A percentile compares a stretch with the other conserved stretches of the same genome.
Conservation (phyloP, 1,284 basidiomycete genomes). For the Xerocomus cyaneibrunnescens region DNA sequence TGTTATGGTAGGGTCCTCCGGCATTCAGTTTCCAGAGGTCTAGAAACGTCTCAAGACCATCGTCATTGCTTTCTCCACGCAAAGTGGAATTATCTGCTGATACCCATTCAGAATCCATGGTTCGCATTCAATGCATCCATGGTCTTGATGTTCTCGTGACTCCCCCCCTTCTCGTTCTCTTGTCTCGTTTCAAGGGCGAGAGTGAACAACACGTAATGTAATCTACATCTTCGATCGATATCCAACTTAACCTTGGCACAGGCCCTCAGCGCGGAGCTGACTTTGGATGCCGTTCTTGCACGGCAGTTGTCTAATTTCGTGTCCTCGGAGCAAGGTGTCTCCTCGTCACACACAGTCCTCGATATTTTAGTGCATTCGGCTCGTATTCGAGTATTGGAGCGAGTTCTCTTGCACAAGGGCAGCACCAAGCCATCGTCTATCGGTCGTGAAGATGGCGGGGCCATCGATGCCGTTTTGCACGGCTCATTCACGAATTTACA, state of each 20-base stretch:
- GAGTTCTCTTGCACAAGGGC: slow-evolving; percentile 16
- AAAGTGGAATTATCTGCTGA: slow-evolving; percentile 1
- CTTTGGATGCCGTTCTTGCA: slow-evolving; percentile 47
- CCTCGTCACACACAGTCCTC: slow-evolving; percentile 11
- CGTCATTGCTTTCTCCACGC: slow-evolving; percentile 5
- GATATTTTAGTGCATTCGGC: slow-evolving; percentile 28
- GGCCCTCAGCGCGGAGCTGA: slow-evolving; percentile 45
- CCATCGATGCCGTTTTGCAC: slow-evolving; percentile 23
- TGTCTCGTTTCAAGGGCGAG: slow-evolving; percentile 43
- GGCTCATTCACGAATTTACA: slow-evolving; percentile 19
- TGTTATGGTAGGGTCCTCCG: slow-evolving; percentile 13
- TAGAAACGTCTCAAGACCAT: not conserved
- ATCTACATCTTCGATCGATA: not conserved
- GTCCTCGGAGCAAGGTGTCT: slow-evolving; percentile 5
- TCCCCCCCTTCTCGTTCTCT: slow-evolving; percentile 45
- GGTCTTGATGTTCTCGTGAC: slow-evolving; percentile 42
- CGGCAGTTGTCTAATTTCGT: slow-evolving; percentile 38
- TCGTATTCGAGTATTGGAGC: slow-evolving; percentile 29
- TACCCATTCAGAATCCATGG: slow-evolving; percentile 9
- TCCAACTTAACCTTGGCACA: slow-evolving; percentile 24
- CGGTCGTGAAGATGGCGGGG: slow-evolving; percentile 2
- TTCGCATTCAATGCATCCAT: slow-evolving; percentile 33
- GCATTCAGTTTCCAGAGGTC: slow-evolving; percentile 11
- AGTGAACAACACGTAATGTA: slow-evolving; percentile 41
- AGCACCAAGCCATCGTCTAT: slow-evolving; percentile 1